Evolutionary conservation across 805 yeast genomes (phyloP), one percentile per base, ranked within the genome.

Genomic region (Kuraishia ogatae): DNA sequence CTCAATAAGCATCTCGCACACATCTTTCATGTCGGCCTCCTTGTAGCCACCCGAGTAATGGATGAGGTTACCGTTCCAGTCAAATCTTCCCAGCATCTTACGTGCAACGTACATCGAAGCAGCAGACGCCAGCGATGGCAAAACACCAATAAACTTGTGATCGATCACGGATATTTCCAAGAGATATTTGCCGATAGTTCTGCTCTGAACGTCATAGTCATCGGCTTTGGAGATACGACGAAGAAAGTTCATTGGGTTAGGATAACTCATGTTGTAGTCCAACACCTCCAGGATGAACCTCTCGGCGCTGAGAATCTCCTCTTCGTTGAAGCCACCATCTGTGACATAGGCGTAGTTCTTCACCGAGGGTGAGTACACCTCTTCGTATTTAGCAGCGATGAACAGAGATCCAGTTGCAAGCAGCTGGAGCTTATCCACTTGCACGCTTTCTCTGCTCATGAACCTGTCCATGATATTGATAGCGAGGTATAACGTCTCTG

Each of bases 311-410:
- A 89, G 78, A 54, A 92, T 88, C 63, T 87, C 94, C 54, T 84
- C 87, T 66, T 85, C 91, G 17, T 86, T 79, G 64, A 84, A 88
- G 2, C 90, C 88, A 51, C 93, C 93, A 68, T 89, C 96, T 24
- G 96, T 89, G 56, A 89, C 89, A 66, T 87, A 87, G 2, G 96
- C 88, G 66, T 89, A 92, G 68, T 89, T 88, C 57, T 85, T 81
- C 29, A 92, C 85, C 39, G 92, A 84, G 11, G 97, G 97, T 11
- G 90, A 78, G 66, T 84, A 87, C 26, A 92, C 96, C 71, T 92
- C 97, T 72, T 92, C 97, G 68, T 87, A 89, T 70, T 91, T 91
- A 17, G 97, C 96, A 48, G 97, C 96, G 58, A 90, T 86, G 69
- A 90, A 89, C 56, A 92, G 72, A 13, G 92, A 79, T 1, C 96